Evolutionary conservation across 805 yeast species (phyloP), one percentile per base, ranked within the genome.

Genomic region (Ogataea parapolymorpha): DNA sequence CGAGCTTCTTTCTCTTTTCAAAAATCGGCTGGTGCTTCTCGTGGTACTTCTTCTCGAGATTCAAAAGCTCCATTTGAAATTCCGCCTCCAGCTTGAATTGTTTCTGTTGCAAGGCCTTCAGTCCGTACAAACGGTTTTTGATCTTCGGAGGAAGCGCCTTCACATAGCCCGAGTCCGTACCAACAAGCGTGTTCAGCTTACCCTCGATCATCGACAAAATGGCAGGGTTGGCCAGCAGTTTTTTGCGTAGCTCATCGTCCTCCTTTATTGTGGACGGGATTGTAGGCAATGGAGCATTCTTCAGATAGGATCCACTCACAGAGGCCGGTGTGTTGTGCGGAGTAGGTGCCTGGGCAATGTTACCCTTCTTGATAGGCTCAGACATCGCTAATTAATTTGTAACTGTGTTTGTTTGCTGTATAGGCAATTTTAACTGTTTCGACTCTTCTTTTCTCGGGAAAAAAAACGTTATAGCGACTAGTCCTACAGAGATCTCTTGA

Each of bases 281-380:
- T 24, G 72, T 65, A 15, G 82, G 80, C 16, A 77, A 79, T 51
- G 78, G 74, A 37, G 72, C 73, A 41, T 74, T 70, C 59, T 75
- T 79, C 62, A 88, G 68, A 59, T 80, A 85, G 16, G 90, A 82
- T 46, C 79, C 80, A 30, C 87, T 74, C 26, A 83, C 85, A 26
- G 91, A 80, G 3, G 98, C 86, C 12, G 99, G 99, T 1, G 99
- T 93, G 73, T 93, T 93, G 62, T 93, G 99, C 5, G 99, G 99
- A 1, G 99, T 93, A 32, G 99, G 99, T 6, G 99, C 98, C 56
- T 81, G 79, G 49, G 91, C 84, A 51, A 86, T 78, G 61, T 86
- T 87, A 60, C 83, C 84, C 61, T 74, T 76, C 71, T 82, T 85
- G 66, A 89, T 89, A 29, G 96, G 96, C 66, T 83, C 91, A 35